These are phyloP conservation scores for Eimeria praecox DNA, from an alignment of 169 alveolate species.

Conservation along the genomic window DNA sequence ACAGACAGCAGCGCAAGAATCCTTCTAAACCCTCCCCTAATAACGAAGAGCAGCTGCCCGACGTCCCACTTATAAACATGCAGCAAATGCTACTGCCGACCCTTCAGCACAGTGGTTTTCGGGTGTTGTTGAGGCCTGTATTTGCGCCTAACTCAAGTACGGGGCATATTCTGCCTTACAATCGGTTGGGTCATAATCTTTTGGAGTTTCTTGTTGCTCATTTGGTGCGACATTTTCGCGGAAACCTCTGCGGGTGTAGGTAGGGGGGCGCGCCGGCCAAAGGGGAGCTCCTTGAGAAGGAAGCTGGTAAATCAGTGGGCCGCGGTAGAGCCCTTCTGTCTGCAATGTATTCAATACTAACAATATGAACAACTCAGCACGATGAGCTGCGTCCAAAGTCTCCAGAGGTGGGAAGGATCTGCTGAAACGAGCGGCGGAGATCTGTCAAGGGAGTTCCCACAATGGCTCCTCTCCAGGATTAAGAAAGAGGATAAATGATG, in stretches of 20 bases:
- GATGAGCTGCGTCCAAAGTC: neutral
- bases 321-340: neutral
- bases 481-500: neutral
- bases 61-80: neutral
- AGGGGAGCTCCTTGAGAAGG: neutral
- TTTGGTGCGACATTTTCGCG: constrained; percentile 70
- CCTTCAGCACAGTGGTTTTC: too few species aligned
- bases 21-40: neutral
- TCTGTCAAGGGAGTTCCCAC: neutral
- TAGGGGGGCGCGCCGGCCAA: constrained; percentile 67
- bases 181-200: constrained; percentile 95
- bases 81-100: neutral
- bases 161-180: constrained; percentile 81
- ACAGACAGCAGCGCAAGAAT: neutral
- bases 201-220: constrained; percentile 88
- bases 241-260: neutral
- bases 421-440: neutral
- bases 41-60: neutral
- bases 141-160: neutral
- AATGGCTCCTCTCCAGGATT: neutral
- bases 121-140: neutral
- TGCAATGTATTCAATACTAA: neutral
- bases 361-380: neutral
- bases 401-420: neutral
- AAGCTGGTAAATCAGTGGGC: neutral